These are phyloP conservation scores for Candida boidinii DNA, from an alignment of 805 yeast species.

Conservation along the genomic window DNA sequence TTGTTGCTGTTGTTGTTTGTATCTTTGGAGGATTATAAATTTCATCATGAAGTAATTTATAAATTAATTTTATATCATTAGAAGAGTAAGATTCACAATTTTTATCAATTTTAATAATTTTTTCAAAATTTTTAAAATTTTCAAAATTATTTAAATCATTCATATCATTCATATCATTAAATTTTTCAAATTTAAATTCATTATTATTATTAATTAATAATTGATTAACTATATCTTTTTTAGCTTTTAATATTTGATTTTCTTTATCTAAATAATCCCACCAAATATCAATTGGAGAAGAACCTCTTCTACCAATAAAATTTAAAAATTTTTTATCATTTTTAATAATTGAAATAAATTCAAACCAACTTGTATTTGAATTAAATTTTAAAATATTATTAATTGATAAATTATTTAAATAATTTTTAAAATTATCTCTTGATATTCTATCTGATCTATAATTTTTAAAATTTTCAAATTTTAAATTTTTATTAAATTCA, in stretches of 20 bases:
- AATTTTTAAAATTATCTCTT: slow-evolving; percentile 45
- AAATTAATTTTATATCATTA: slow-evolving; percentile 10
- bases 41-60: slow-evolving; percentile 12
- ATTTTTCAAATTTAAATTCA: slow-evolving; percentile 5
- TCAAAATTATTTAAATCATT: not conserved
- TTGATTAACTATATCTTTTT: slow-evolving; percentile 51
- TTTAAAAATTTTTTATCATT: slow-evolving; percentile 49
- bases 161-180: slow-evolving; percentile 8
- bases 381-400: slow-evolving; percentile 27
- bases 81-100: not conserved
- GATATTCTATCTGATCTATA: slow-evolving; percentile 56
- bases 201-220: slow-evolving; percentile 26
- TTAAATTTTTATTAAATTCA: slow-evolving; percentile 20
- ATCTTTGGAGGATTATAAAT: too few species aligned
- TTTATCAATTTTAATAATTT: not conserved
- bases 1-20: slow-evolving; percentile 1
- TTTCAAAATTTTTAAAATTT: not conserved
- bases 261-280: slow-evolving; percentile 66
- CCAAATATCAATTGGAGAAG: slow-evolving; percentile 67
- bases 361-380: slow-evolving; percentile 53
- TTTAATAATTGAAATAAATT: slow-evolving; percentile 40
- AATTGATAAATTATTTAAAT: slow-evolving; percentile 30
- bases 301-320: slow-evolving; percentile 69
- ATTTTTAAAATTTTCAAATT: slow-evolving; percentile 29
- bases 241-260: slow-evolving; percentile 43